Evolutionary conservation across 352 stramenopile species (phyloP), one percentile per base, ranked within the genome.

Genomic region (Pythium monospermum): DNA sequence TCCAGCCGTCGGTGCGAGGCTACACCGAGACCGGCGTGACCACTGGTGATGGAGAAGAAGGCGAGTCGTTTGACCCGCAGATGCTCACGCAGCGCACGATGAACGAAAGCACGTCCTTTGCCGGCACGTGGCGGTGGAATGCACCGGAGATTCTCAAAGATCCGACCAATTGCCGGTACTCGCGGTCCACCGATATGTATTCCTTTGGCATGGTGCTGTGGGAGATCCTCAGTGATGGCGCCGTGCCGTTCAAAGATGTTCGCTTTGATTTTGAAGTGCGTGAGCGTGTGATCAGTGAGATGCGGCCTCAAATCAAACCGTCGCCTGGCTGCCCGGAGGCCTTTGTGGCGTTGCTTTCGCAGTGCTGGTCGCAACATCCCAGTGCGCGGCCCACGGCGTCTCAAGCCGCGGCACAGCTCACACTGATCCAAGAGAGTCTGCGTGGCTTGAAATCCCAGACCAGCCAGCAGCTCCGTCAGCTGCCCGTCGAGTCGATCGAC

Each of bases 151-250:
- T 87, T n/a, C 53, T 87, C 16, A 63, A 70, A 18, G 76, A 87
- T 35, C 71, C 76, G 28, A 74, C 76, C 59, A 83, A 83, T 26
- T 84, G 73, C 51, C 65, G 71, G 18, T 87, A 85, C 53, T 83
- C 63, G 23, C 69, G 73, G 16, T 68, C 66, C 10, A 87, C 73
- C 4, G 76, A 87, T 54, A 85, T 87, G 71, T 87, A 87, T 52
- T 82, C 69, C 28, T 87, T 87, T 32, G 76, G 76, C 25, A 87
- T 87, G 73, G 73, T 84, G 36, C 49, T 87, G 12, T 87, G 76
- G 76, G 76, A 87, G 68, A 84, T 87, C 35, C 64, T 70, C 0
- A 75, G 71, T 19, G 69, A 87, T 48, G 76, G 73, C 12, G 73
- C 66, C 19, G 64, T 87, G 42, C 76, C 76, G 3, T 87, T 87